These are phyloP conservation scores for baker's yeast (Saccharomyces cerevisiae) DNA, from an alignment of 805 yeast genomes.

Conservation along the genomic window DNA sequence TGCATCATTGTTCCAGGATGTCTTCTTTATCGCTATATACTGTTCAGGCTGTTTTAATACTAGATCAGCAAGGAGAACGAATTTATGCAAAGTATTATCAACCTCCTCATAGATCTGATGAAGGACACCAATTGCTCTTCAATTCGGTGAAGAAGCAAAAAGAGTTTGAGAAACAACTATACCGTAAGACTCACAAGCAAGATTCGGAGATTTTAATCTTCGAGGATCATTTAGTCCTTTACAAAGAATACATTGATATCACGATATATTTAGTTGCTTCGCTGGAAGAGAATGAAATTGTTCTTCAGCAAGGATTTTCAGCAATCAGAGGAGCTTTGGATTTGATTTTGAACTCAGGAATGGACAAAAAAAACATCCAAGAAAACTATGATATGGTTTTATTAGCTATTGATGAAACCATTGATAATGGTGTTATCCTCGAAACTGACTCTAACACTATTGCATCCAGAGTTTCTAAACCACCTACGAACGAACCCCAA, in stretches of 20 bases:
- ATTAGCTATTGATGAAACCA: constrained; percentile 81
- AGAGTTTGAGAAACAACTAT: constrained; percentile 66
- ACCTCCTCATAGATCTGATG: constrained; percentile 44
- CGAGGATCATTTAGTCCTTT: constrained; percentile 75
- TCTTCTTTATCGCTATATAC: constrained; percentile 64
- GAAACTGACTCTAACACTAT: constrained; percentile 84
- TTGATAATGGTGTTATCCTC: constrained; percentile 88
- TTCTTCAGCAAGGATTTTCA: constrained; percentile 64
- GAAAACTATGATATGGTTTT: constrained; percentile 82
- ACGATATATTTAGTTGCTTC: constrained; percentile 60
- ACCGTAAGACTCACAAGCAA: constrained; percentile 69
- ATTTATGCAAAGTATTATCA: constrained; percentile 78
- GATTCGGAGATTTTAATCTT: constrained; percentile 73
- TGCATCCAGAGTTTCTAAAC: constrained; percentile 83
- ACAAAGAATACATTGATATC: constrained; percentile 75
- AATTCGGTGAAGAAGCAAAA: constrained; percentile 54
- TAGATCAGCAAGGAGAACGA: constrained; percentile 75
- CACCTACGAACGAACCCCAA: constrained; percentile 62
- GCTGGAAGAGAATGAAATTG: constrained; percentile 77
- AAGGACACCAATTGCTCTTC: constrained; percentile 22
- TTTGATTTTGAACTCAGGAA: constrained; percentile 51
- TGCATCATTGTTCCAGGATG: constrained; percentile 3
- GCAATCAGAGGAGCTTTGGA: constrained; percentile 79
- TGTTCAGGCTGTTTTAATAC: constrained; percentile 67
- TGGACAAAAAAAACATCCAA: constrained; percentile 70